Percentiles rank a stretch among this genome's conserved stretches.
Evolutionary conservation across 768 basidiomycete species (phyloP).

Genomic region (Fomitopsis serialis): DNA sequence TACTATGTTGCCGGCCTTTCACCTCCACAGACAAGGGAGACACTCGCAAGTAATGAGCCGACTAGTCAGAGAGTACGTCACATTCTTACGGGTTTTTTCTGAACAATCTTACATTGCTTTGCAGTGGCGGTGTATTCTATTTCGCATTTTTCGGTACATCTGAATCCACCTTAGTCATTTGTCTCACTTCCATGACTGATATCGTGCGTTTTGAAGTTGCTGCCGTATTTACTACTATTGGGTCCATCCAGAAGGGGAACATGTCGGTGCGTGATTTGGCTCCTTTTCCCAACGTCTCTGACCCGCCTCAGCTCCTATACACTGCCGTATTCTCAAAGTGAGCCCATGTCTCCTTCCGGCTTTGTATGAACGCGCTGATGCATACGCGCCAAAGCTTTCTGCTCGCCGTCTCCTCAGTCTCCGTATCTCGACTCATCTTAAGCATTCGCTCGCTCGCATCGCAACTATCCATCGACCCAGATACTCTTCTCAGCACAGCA

Average conservation of each 20-base stretch:
- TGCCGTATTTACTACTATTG: conserved; percentile 12
- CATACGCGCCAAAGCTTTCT: conserved; percentile 4
- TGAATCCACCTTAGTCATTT: neutral
- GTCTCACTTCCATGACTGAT: neutral
- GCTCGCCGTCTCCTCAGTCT: conserved; percentile 18
- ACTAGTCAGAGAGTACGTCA: conserved; percentile 10
- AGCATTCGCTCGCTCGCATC: conserved; percentile 37
- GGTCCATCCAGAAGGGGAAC: conserved; percentile 1
- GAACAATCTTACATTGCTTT: neutral
- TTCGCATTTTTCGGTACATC: conserved; percentile 10
- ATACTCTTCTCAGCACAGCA: conserved; percentile 39
- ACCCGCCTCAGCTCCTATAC: neutral
- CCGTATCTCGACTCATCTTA: conserved; percentile 34
- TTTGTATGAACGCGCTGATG: neutral
- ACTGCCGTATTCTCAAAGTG: conserved; percentile 6
- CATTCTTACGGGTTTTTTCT: neutral
- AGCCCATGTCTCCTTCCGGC: neutral
- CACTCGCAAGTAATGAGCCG: conserved; percentile 7
- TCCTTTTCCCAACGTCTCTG: neutral
- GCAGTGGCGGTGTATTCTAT: conserved; percentile 16
- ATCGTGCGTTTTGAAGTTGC: neutral
- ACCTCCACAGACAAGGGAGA: conserved; percentile 5
- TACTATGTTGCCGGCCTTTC: conserved; percentile 8
- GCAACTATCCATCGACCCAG: conserved; percentile 33
- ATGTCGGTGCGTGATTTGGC: neutral